Base-by-base conservation (phyloP, 2,329 filamentous ascomycete genomes). In the Blastomyces emzantsi region DNA sequence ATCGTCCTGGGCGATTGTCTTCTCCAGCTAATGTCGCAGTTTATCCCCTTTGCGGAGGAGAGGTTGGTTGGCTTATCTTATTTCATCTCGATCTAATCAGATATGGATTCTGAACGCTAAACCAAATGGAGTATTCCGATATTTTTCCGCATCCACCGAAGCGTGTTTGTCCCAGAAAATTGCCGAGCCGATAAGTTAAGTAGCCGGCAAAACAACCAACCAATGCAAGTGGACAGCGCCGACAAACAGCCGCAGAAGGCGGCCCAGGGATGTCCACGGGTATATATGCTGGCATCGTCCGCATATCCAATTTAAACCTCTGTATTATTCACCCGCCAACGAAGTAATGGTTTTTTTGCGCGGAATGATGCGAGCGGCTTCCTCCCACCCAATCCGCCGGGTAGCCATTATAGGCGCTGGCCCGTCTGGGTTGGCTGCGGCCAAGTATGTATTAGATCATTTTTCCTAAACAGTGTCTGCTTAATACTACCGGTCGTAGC, bases 351-450 rank as follows among this genome's bases (percentile, higher is more conserved):
- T 17, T n/a, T 11, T 25, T 22, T 39, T 15, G 8, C 2, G 36
- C 13, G 11, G 36, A 43, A 60, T 15, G 41, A 60, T 60, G 57
- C 57, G 39, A 41, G 19, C 15, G 6, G 5, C 28, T 49, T 33
- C 41, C 22, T 25, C 63, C 43, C 61, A 52, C 30, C 47, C 57
- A 45, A 49, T 77, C 60, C 70, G 70, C 25, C 71, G 68, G 51
- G 81, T 96, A 67, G 90, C 90, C 68, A 81, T 97, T 65, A 85
- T 97, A 67, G 92, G 92, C 28, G 92, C 89, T 11, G 92, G 92
- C 0, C 90, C 92, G 0, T 85, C 84, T 66, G 92, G 93, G 4
- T 80, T 96, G 3, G 85, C 88, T 33, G 86, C 88, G 30, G 90
- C 90, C 62, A 94, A 91, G 81, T 79, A 76, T 54, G 73, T 65